Base-by-base conservation (phyloP, 108 stramenopile genomes). In the Conticribra guillardii region DNA sequence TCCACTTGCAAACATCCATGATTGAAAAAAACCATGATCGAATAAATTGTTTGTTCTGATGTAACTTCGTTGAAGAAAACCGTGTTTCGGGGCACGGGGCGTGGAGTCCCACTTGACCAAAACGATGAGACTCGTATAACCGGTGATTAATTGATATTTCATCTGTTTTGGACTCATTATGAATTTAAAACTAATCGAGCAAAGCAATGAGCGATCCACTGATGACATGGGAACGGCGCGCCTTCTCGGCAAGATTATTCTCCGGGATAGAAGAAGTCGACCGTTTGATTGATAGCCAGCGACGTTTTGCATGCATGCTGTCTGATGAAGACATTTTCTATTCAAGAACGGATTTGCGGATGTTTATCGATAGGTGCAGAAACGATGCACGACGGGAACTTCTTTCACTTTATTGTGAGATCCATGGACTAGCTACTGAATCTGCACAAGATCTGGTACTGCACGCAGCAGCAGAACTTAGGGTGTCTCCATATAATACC, bases 321-420 rank as follows among this genome's bases (percentile, higher is more conserved):
- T 28, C 59, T 2, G 60, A 67, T 18, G 53, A 24, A 28, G 74
- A 60, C 27, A 62, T 60, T 45, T 67, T 75, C 19, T 75, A 67
- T 34, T 58, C 54, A 9, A 31, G 58, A 33, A 59, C 34, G 19
- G 71, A 72, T 23, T 45, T 74, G 26, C 73, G 65, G 0, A 74
- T 67, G 65, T 45, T 67, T 19, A 67, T 75, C 22, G 66, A 67
- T 2, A 53, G 33, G 50, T 55, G 41, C 3, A 67, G 44, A 44
- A 46, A 51, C 54, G 59, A 53, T 15, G 66, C 74, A 4, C 60
- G 54, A 32, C 4, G 19, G 7, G 54, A 67, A 33, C 55, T 75
- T 7, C 49, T 67, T 52, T 46, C 49, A 24, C 49, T 31, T 31
- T 74, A 74, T 44, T 17, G 33, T 23, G 49, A 66, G 28, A 22